Evolutionary conservation across 225 moss, liverwort and hornwort genomes (phyloP), one percentile per base, ranked within the genome.

Genomic region (Bryum argenteum): DNA sequence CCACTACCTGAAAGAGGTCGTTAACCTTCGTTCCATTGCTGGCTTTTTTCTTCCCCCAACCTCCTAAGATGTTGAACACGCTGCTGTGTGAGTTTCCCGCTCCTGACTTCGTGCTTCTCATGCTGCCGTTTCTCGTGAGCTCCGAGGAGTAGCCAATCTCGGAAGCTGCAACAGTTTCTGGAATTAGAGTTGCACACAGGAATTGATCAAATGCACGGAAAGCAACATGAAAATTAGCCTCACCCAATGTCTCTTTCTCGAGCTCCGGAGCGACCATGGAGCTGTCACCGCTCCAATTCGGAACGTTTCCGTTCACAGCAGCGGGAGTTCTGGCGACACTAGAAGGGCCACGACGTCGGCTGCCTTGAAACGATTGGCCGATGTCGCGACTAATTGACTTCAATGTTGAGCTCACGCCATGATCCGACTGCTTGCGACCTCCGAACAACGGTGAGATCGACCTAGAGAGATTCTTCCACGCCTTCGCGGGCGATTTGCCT

Each of bases 251-350:
- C 37, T 85, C 81, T 26, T 75, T 81, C 56, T 85, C 85, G 15
- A 82, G 65, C 37, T 81, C 81, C 9, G 79, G 85, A 10, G 61
- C 61, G 37, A 79, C 61, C 66, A 72, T 21, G 42, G 85, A 81
- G 33, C 75, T 81, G 33, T 81, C 81, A 5, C 85, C 85, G 24
- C 81, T 78, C 85, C 85, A 85, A 65, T 75, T 85, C 28, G 79
- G 58, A 17, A 61, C 9, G 47, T 54, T 50, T 12, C 39, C 61
- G 19, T 54, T 69, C 54, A 54, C 61, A 61, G 69, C 61, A 42
- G 63, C 70, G 8, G 80, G 66, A 6, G 80, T 61, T 24, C 57
- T 73, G 13, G 69, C 57, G 6, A 54, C 76, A 65, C 65, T 73
- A 17, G 71, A 71, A 10, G 22, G 71, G 3, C 54, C 81, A 22